These are phyloP conservation scores for Rhizopogon vinicolor DNA, from an alignment of 768 basidiomycete genomes.

Conservation along the genomic window DNA sequence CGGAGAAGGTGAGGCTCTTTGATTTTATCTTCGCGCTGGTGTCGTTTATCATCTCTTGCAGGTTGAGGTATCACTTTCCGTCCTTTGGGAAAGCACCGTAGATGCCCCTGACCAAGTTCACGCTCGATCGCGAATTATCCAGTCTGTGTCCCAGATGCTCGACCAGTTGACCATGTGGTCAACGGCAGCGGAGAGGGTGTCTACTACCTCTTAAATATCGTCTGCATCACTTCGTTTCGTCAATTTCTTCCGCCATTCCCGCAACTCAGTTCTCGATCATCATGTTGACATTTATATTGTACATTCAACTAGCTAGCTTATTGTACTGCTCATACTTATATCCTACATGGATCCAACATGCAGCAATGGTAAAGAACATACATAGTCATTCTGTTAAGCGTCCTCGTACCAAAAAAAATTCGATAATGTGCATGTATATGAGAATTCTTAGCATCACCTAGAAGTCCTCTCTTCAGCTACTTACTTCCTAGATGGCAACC, in stretches of 20 bases:
- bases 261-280: background rate
- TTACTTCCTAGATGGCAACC: too few relatives aligned
- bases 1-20: constrained; percentile 43
- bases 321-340: background rate
- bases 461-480: background rate
- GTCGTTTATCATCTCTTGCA: constrained; percentile 10
- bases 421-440: background rate
- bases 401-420: background rate
- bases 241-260: background rate
- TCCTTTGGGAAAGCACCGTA: constrained; percentile 53
- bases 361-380: background rate
- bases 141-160: constrained; percentile 33
- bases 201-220: background rate
- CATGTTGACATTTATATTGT: background rate
- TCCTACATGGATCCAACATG: background rate
- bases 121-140: constrained; percentile 35
- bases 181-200: constrained; percentile 29
- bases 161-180: constrained; percentile 42
- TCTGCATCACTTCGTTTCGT: background rate
- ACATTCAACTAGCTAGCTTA: background rate
- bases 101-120: constrained; percentile 44
- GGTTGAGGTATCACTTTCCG: constrained; percentile 52
- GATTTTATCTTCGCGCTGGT: constrained; percentile 7
- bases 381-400: too few relatives aligned
- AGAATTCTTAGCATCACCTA: too few relatives aligned